These are phyloP conservation scores for Cymbidium sinense DNA, from an alignment of 106 monocot species.

Conservation along the genomic window DNA sequence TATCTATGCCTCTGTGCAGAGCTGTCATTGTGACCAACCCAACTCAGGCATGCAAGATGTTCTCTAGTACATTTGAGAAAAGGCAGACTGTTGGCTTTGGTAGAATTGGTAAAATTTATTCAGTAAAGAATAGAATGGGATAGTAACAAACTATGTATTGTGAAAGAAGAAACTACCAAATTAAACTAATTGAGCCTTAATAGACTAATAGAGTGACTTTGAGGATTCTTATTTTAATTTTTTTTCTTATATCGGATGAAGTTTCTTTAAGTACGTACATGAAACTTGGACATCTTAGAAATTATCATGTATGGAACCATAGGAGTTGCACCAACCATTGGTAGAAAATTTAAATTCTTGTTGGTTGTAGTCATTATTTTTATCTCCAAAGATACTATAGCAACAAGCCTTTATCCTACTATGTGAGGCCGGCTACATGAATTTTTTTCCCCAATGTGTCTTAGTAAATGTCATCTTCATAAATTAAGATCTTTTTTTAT, in stretches of 20 bases:
- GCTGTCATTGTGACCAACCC: not conserved
- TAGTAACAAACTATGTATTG: not conserved
- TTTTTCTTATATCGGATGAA: not conserved
- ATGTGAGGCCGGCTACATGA: no score
- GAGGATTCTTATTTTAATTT: not conserved
- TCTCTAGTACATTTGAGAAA: not conserved
- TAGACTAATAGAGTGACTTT: not conserved
- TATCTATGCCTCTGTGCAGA: not conserved
- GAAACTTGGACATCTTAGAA: no score
- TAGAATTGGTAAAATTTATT: not conserved
- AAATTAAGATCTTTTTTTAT: no score
- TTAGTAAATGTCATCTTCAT: no score
- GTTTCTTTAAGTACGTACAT: not conserved
- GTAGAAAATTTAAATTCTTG: no score
- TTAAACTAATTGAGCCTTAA: not conserved
- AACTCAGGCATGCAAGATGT: not conserved
- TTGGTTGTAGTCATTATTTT: no score
- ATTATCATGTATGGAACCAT: no score
- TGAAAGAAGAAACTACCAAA: not conserved
- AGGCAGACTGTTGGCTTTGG: not conserved
- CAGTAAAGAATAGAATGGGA: not conserved
- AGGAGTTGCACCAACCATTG: no score
- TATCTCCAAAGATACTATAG: no score
- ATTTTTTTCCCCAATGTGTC: no score
- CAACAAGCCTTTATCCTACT: no score